Evolutionary conservation across 1,284 basidiomycete species (phyloP), one percentile per base, ranked within the genome.

Genomic region (Entoloma clypeatum): DNA sequence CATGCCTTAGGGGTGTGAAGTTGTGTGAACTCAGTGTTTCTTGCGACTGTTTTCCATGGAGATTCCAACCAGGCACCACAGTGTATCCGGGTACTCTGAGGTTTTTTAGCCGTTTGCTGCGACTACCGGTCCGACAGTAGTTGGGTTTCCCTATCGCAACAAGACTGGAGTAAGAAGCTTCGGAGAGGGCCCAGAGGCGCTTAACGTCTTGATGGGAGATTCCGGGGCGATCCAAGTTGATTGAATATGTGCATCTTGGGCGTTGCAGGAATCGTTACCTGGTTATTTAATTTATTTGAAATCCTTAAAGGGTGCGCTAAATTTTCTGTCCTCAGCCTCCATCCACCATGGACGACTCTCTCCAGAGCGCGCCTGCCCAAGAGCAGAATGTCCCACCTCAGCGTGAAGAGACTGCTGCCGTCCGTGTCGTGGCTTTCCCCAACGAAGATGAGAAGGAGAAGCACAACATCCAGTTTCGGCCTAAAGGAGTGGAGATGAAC

Each of bases 401-500:
- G 32, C 49, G 52, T 11, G 60, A 59, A 28, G 62, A 61, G 38
- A 51, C 53, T 34, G 44, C 43, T 35, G 49, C 52, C 37, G 42
- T 52, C 26, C 63, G 68, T 36, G 62, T 60, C 23, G 72, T 79
- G 28, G 74, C 66, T 19, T 78, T 79, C 51, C 71, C 74, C 16
- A 60, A 67, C 24, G 68, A 67, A 38, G 61, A 62, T 46, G 58
- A 60, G 35, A 69, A 74, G 41, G 69, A 74, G 47, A 73, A 74
- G 56, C 54, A 40, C 37, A 53, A 55, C 47, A 59, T 51, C 35
- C 47, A 54, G 34, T 31, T 56, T 19, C 72, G 73, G 30, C 69
- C 70, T 34, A 69, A 71, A 47, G 77, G 77, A 16, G 67, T 60
- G 36, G 77, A 78, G 55, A 71, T 81, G 70, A 75, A 73, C 43